A percentile compares a stretch with the other conserved stretches of the same genome.
Evolutionary conservation across 345 rosid species (phyloP).

Genomic region (Diplotaxis tenuifolia): DNA sequence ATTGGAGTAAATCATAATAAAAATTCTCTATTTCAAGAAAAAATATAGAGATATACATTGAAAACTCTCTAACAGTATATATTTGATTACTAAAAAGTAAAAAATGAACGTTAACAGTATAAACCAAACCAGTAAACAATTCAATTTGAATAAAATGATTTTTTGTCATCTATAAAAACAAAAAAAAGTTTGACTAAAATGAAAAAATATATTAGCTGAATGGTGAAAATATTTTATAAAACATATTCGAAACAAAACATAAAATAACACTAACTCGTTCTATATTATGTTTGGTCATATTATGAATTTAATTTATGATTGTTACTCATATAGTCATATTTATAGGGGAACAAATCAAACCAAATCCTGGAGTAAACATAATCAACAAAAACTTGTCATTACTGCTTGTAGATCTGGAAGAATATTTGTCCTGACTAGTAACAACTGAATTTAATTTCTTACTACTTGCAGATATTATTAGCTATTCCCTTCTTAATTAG

Average conservation of each 20-base stretch:
- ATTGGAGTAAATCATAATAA: no score
- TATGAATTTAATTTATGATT: no score
- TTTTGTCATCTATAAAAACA: neutral
- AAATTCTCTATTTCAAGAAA: no score
- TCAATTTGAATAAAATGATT: neutral
- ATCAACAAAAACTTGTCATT: neutral
- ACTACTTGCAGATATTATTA: neutral
- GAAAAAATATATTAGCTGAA: neutral
- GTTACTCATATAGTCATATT: no score
- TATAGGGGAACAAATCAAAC: neutral
- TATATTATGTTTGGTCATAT: neutral
- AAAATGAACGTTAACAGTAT: neutral
- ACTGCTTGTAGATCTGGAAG: slow-evolving; percentile 14
- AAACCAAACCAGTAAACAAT: neutral
- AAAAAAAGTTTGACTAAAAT: neutral
- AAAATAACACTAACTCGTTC: neutral
- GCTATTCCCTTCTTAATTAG: slow-evolving; percentile 8
- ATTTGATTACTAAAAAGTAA: neutral
- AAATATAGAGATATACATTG: no score
- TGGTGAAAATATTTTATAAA: neutral
- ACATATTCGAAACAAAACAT: neutral
- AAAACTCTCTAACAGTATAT: no score
- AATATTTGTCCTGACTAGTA: neutral
- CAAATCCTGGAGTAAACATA: neutral
- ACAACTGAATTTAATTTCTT: neutral